Evolutionary conservation across 2,329 filamentous ascomycete species (phyloP).

Genomic region (Paecilomyces sp.): DNA sequence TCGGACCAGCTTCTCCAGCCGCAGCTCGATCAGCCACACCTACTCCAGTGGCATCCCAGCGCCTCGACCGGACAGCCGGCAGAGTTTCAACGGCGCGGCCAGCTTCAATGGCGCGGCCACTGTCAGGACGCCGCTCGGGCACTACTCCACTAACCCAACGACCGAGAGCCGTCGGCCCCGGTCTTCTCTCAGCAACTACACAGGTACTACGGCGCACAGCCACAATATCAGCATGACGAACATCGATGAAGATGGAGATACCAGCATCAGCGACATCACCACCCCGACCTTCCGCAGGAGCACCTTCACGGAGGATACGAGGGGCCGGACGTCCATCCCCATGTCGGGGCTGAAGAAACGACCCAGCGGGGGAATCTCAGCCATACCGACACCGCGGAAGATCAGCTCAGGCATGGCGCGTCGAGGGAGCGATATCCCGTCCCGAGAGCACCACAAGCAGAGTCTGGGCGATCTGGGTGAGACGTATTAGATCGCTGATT

Average conservation of each 20-base stretch:
- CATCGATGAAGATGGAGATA: constrained; percentile 45
- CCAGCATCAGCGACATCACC: constrained; percentile 18
- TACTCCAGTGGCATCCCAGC: constrained; percentile 28
- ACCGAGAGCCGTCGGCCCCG: constrained; percentile 54
- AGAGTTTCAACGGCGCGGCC: constrained; percentile 47
- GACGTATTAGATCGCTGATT: constrained; percentile 41
- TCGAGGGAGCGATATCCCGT: constrained; percentile 39
- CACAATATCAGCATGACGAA: constrained; percentile 53
- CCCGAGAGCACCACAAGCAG: constrained; percentile 37
- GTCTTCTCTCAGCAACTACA: constrained; percentile 59
- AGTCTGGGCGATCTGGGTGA: constrained; percentile 50
- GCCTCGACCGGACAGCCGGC: constrained; percentile 58
- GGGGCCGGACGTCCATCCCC: constrained; percentile 41
- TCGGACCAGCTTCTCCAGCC: constrained; percentile 54
- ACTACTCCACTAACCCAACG: constrained; percentile 43
- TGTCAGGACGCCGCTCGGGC: constrained; percentile 57
- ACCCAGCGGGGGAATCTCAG: constrained; percentile 41
- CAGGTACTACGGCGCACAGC: constrained; percentile 47
- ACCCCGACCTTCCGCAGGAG: constrained; percentile 25
- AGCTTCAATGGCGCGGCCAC: not conserved
- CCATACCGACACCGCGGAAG: constrained; percentile 32
- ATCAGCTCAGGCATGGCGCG: constrained; percentile 28
- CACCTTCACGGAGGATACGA: constrained; percentile 34
- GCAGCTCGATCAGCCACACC: constrained; percentile 34
- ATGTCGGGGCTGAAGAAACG: constrained; percentile 45